Evolutionary conservation across 305 asterid species (phyloP).

Genomic region (Ajuga reptans): DNA sequence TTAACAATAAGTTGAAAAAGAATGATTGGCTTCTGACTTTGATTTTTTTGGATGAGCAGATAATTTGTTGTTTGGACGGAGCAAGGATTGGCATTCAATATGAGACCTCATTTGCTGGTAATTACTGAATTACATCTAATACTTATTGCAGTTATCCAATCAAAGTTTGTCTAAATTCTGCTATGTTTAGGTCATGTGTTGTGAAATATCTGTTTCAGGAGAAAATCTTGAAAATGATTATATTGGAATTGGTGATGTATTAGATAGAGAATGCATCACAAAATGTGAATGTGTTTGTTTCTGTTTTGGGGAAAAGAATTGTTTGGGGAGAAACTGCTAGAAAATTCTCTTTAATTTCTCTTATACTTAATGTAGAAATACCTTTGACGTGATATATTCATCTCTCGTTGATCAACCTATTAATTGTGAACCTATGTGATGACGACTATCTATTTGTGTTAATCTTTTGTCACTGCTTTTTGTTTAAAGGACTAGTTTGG

Average conservation of each 20-base stretch:
- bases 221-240: neutral
- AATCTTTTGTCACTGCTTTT: neutral
- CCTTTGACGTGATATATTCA: neutral
- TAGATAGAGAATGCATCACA: neutral
- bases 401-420: too few species aligned
- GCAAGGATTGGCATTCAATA: slow-evolving; percentile 89
- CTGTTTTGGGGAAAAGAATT: neutral
- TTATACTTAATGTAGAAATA: neutral
- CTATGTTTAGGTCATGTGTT: neutral
- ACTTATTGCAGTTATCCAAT: neutral
- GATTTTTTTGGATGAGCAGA: slow-evolving; percentile 40
- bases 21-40: slow-evolving; percentile 17
- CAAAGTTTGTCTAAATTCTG: neutral
- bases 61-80: slow-evolving; percentile 86
- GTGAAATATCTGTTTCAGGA: neutral
- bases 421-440: too few species aligned
- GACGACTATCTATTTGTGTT: too few species aligned
- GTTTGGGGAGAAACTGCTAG: neutral
- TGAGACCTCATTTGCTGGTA: slow-evolving; percentile 94
- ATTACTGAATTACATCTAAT: slow-evolving; percentile 4
- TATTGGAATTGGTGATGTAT: neutral
- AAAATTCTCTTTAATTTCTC: too few species aligned
- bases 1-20: slow-evolving; percentile 2
- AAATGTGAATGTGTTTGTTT: neutral
- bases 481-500: neutral